Conservation (phyloP, 345 rosid genomes). For the Hibiscus syriacus region DNA sequence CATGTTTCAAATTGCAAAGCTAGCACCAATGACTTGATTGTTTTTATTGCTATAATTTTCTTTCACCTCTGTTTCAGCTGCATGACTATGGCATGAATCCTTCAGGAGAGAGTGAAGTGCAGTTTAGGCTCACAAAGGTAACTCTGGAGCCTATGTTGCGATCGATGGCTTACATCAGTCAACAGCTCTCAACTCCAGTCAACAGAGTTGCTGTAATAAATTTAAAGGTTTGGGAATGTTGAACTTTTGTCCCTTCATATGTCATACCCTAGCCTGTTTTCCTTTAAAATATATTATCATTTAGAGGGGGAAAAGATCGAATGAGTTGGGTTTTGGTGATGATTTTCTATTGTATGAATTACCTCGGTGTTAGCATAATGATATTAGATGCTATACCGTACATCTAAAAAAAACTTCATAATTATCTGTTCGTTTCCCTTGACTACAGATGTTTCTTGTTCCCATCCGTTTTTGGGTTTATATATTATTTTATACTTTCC, state of each 20-base stretch:
- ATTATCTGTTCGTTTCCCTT: not conserved
- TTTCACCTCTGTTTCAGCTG: slow-evolving; percentile 25
- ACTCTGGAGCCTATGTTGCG: slow-evolving; percentile 60
- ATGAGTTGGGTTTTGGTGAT: not conserved
- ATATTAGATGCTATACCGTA: not conserved
- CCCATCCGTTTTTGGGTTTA: too few relatives aligned
- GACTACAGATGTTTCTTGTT: too few relatives aligned
- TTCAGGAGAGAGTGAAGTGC: slow-evolving; percentile 45
- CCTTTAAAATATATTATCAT: not conserved
- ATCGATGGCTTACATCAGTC: slow-evolving; percentile 62
- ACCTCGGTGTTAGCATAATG: not conserved
- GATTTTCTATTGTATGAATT: not conserved
- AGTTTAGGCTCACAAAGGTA: slow-evolving; percentile 49
- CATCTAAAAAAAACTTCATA: too few relatives aligned
- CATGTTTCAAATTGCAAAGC: not conserved
- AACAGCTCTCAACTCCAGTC: slow-evolving; percentile 51
- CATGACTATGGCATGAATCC: slow-evolving; percentile 57
- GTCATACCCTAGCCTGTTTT: not conserved
- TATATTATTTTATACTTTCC: too few relatives aligned
- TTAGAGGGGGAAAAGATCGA: not conserved
- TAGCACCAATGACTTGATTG: not conserved
- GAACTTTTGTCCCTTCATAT: not conserved
- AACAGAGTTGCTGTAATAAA: slow-evolving; percentile 62
- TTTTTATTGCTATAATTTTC: slow-evolving; percentile 7
- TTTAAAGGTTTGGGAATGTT: slow-evolving; percentile 36